Conservation (phyloP, 2,329 filamentous ascomycete genomes). For the Epichloe sylvatica region DNA sequence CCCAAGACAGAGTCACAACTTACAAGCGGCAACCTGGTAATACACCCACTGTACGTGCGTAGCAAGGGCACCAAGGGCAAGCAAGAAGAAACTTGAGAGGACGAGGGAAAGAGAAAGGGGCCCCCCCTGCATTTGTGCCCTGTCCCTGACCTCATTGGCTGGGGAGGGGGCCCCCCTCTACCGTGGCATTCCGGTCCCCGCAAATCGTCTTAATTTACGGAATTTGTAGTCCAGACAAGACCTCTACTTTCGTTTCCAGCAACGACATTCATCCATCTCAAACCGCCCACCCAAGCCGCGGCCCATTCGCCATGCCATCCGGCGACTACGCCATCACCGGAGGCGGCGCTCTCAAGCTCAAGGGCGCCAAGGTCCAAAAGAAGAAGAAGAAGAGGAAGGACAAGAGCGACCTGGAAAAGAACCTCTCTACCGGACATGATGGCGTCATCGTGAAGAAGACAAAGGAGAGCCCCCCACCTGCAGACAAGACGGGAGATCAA, state of each 20-base stretch:
- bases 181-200: no score
- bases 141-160: not conserved
- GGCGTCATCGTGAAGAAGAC: slow-evolving; percentile 4
- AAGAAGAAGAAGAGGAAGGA: slow-evolving; percentile 46
- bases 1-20: not conserved
- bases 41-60: no score
- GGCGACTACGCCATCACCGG: slow-evolving; percentile 58
- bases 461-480: slow-evolving; percentile 1
- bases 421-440: slow-evolving; percentile 22
- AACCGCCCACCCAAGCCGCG: not conserved
- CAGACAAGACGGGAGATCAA: slow-evolving; percentile 14
- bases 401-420: slow-evolving; percentile 33
- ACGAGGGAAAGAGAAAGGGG: not conserved
- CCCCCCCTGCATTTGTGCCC: not conserved
- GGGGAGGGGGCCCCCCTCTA: not conserved
- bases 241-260: not conserved
- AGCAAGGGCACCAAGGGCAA: not conserved
- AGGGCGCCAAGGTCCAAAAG: slow-evolving; percentile 56
- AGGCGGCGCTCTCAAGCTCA: slow-evolving; percentile 70
- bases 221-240: no score
- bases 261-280: not conserved
- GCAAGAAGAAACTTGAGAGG: not conserved
- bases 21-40: not conserved
- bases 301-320: slow-evolving; percentile 42
- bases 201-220: no score